Conservation (phyloP, 108 stramenopile genomes). For the Discostella stelligeroides region DNA sequence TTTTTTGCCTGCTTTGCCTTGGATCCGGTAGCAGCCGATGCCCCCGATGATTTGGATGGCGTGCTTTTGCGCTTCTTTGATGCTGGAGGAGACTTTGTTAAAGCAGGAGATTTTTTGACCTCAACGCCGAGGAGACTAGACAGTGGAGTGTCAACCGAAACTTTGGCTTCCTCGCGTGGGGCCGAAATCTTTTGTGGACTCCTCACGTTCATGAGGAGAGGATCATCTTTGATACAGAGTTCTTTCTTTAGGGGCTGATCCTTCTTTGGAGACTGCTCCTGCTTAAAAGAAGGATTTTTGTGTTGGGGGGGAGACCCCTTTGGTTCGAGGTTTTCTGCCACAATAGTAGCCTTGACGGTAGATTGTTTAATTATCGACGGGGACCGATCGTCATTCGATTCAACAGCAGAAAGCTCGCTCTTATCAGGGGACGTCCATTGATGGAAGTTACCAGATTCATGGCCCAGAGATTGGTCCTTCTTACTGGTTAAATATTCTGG, state of each 20-base stretch:
- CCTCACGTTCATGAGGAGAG: not conserved
- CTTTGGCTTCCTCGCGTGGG: conserved; percentile 1
- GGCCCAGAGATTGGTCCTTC: not conserved
- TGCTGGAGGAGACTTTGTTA: conserved; percentile 21
- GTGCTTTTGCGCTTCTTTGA: conserved; percentile 42
- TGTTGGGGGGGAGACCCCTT: conserved; percentile 2
- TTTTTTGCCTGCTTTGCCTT: conserved; percentile 27
- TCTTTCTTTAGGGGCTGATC: conserved; percentile 1
- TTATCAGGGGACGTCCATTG: conserved; percentile 3
- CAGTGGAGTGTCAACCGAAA: conserved; percentile 2
- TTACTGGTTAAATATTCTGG: not conserved
- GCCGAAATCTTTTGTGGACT: conserved; percentile 6
- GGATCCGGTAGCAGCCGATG: conserved; percentile 9
- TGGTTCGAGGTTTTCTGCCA: conserved; percentile 6
- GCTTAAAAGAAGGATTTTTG: not conserved
- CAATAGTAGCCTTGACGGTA: not conserved
- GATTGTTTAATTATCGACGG: not conserved
- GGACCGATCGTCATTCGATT: not conserved
- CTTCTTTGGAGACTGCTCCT: conserved; percentile 1
- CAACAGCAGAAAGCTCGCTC: conserved; percentile 2
- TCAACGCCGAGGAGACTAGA: not conserved
- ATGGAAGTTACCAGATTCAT: not conserved
- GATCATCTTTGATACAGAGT: not conserved
- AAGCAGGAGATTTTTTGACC: conserved; percentile 5
- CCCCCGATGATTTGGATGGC: conserved; percentile 26